phyloP scores from a whole-genome alignment of 495 filamentous ascomycete species.

The Talaromyces thailandensis region DNA sequence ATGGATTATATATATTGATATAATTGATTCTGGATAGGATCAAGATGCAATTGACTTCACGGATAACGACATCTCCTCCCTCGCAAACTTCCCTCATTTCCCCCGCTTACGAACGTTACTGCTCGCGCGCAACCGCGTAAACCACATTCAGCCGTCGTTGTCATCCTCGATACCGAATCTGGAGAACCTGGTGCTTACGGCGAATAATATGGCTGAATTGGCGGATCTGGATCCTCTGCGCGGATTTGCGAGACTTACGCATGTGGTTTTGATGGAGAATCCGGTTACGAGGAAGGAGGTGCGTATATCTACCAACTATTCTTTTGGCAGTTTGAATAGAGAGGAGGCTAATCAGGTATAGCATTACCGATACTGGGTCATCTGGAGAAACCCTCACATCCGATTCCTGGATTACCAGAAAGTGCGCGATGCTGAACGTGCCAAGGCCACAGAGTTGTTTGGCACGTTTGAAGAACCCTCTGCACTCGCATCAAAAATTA shows the following conservation, averaged over 20 bases:
- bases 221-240: conserved; percentile 81
- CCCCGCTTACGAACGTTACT: conserved; percentile 80
- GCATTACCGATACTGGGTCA: conserved; percentile 87
- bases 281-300: conserved; percentile 91
- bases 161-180: conserved; percentile 69
- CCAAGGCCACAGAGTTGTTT: conserved; percentile 68
- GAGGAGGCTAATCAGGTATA: conserved; percentile 20
- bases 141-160: conserved; percentile 66
- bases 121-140: conserved; percentile 80
- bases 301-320: conserved; percentile 15
- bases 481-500: conserved; percentile 77
- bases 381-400: conserved; percentile 76
- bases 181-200: conserved; percentile 64
- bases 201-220: conserved; percentile 67
- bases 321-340: background rate
- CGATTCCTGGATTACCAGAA: conserved; percentile 92
- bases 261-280: conserved; percentile 77
- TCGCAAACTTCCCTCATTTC: conserved; percentile 91
- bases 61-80: conserved; percentile 87
- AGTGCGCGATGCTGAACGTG: conserved; percentile 77
- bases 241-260: conserved; percentile 59
- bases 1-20: background rate
- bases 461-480: conserved; percentile 69
- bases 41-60: conserved; percentile 97
- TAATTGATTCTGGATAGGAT: conserved; percentile 30